Evolutionary conservation across 805 yeast species (phyloP).

Genomic region (Spathaspora passalidarum): DNA sequence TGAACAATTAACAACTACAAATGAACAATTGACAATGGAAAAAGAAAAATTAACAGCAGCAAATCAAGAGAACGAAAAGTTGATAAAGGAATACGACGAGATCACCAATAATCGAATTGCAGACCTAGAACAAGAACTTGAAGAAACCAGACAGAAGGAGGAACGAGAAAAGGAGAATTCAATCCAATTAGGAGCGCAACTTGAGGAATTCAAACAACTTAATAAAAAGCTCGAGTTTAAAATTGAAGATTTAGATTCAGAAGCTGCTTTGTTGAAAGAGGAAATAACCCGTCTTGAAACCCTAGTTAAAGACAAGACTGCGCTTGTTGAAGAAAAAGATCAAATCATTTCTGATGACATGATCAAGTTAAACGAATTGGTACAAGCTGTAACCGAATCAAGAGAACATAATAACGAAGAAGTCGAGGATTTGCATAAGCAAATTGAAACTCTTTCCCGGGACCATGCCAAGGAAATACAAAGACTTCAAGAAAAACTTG

Average conservation of each 20-base stretch:
- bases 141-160: background rate
- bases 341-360: slow-evolving; percentile 29
- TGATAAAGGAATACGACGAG: slow-evolving; percentile 7
- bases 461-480: slow-evolving; percentile 5
- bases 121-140: slow-evolving; percentile 7
- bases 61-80: slow-evolving; percentile 7
- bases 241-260: slow-evolving; percentile 4
- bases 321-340: slow-evolving; percentile 22
- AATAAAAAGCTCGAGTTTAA: slow-evolving; percentile 6
- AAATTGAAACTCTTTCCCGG: slow-evolving; percentile 7
- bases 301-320: slow-evolving; percentile 1
- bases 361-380: slow-evolving; percentile 26
- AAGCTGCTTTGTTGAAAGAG: slow-evolving; percentile 6
- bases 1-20: slow-evolving; percentile 12
- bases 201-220: slow-evolving; percentile 7
- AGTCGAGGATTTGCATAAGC: slow-evolving; percentile 4
- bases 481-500: slow-evolving; percentile 21
- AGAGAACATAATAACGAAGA: slow-evolving; percentile 10
- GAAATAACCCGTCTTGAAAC: slow-evolving; percentile 5
- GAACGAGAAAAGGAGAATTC: background rate
- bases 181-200: slow-evolving; percentile 4
- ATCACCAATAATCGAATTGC: slow-evolving; percentile 1
- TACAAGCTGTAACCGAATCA: slow-evolving; percentile 18
- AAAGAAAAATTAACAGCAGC: slow-evolving; percentile 6
- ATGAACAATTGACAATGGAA: slow-evolving; percentile 10